Evolutionary conservation across 2,329 filamentous ascomycete genomes (phyloP), one percentile per base, ranked within the genome.

Genomic region (Penicillium sp.): DNA sequence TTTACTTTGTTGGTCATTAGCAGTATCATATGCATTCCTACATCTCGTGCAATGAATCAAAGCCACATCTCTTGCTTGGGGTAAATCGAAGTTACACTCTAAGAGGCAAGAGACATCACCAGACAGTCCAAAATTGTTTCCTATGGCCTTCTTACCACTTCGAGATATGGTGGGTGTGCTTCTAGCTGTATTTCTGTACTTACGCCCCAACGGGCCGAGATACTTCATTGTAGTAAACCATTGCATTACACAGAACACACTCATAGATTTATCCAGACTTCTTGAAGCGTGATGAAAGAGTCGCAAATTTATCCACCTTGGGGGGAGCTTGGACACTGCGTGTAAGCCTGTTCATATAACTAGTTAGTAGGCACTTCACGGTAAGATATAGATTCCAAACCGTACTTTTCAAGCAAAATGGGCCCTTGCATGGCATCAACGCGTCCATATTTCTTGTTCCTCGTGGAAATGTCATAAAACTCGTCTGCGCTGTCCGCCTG

Each of bases 341-440:
- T 18, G 86, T 89, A 59, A 91, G 80, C 66, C 86, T 89, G 65
- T 37, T 51, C 7, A 5, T 9, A 29, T 6, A 29, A 56, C 50
- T 37, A 18, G 52, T 69, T 54, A 68, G 61, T 41, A 60, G 55
- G 56, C 32, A 13, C 42, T 40, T 12, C 10, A 27, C 3, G 15
- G 46, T 7, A 13, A n/a, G 21, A 18, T 49, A 9, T 15, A 32
- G 21, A 21, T 37, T n/a, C 13, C 27, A 16, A 44, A 56, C 42
- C 80, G 61, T 81, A 90, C 89, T 99, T 99, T 77, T 97, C 93
- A n/a, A 99, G 75, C 58, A 99, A 72, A 39, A 90, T 80, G 0
- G 92, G 91, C 0, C 93, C 94, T 70, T 95, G 95, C 71, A 95
- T 80, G 50, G 90, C 89, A 75, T 97, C 91, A 34, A 99, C 95